Base-by-base conservation (phyloP, 306 rosid genomes). In the Prunus dulcis region DNA sequence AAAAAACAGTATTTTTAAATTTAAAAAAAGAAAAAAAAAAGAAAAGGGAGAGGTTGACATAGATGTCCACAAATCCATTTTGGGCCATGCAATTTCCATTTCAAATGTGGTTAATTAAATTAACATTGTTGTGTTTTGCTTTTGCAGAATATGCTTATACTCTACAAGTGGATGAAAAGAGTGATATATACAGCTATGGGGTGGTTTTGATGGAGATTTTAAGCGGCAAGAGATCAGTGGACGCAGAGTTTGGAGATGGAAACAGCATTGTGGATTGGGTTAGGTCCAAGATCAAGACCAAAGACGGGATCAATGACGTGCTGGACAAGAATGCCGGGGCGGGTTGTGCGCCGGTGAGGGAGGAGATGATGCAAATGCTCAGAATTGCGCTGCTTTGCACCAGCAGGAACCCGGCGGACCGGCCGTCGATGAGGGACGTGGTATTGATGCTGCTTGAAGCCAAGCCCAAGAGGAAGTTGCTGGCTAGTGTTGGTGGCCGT, bases 381-480 rank as follows among this genome's bases (percentile, higher is more conserved):
- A 80, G 87, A 19, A 92, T 95, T 30, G 87, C 97, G 1, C 74
- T 95, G 91, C 99, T 85, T 13, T 95, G 99, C 80, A 90, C 99
- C 0, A 89, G 97, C n/a, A 82, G 87, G 9, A 90, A 81, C 67
- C 97, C 97, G 0, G 86, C 92, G 0, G 97, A 95, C 67, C 84
- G 97, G 7, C 99, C 99, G 13, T 86, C 96, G 1, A 95, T 92
- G 97, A 86, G 97, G 52, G 99, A 95, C 71, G 99, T 95, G 5
- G 84, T 91, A 67, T 78, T 91, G 89, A 95, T 90, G 99, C 85
- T 95, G 20, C 92, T 89, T 67, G 93, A 88, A 73, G 92, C 97
- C 3, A 91, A 83, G 78, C 99, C 99, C 0, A 89, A 88, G 76
- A 86, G 97, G 75, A 92, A 95, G 78, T 57, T 84, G 66, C 79